Percentiles rank a stretch among this genome's conserved stretches.
Conservation (phyloP, 2,329 filamentous ascomycete species). For the Cercospora sp. region DNA sequence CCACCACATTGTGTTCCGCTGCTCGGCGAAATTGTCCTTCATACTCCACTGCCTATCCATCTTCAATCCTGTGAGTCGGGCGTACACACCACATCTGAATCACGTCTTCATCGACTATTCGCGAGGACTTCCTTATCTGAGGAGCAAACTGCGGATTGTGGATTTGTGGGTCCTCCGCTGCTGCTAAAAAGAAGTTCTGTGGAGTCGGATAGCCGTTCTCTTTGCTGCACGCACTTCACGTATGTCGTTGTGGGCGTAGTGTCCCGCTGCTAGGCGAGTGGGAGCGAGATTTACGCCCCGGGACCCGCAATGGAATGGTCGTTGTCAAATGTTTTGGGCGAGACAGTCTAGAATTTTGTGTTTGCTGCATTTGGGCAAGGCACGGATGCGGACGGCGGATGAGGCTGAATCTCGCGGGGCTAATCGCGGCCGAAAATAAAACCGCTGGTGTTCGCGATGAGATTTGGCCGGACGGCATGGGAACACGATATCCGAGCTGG, state of each 20-base stretch:
- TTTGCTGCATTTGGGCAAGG: neutral
- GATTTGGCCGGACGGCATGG: neutral
- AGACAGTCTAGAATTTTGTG: neutral
- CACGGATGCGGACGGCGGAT: neutral
- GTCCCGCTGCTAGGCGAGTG: neutral
- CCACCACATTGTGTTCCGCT: neutral
- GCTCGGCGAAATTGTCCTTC: neutral
- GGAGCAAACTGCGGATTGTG: neutral
- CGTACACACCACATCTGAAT: neutral
- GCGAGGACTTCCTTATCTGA: neutral
- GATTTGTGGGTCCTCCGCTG: neutral
- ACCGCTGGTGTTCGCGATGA: neutral
- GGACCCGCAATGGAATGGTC: neutral
- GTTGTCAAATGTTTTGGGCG: neutral
- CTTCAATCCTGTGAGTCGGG: neutral
- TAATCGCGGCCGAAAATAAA: neutral
- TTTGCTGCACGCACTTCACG: neutral
- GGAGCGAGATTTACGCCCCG: neutral
- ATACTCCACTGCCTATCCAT: neutral
- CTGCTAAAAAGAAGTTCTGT: neutral
- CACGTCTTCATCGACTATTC: neutral
- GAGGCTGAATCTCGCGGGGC: neutral
- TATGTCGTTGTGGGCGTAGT: neutral
- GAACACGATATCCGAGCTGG: neutral
- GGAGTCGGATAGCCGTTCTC: neutral